These are phyloP conservation scores for Pythium sp. DNA, from an alignment of 352 stramenopile species.

Conservation along the genomic window DNA sequence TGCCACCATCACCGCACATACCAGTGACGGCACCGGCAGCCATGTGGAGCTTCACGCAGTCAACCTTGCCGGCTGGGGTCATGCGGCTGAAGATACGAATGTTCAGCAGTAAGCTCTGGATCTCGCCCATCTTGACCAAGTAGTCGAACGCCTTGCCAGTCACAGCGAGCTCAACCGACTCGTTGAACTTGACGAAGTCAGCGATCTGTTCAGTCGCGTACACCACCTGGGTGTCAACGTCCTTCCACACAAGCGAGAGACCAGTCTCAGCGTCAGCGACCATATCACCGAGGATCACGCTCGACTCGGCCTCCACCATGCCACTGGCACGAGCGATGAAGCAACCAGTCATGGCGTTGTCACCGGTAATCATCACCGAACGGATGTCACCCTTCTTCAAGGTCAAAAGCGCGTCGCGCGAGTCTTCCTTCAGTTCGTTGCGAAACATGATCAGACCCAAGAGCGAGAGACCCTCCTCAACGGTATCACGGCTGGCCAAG, in stretches of 20 bases:
- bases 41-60: conserved; percentile 76
- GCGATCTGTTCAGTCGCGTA: conserved; percentile 48
- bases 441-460: conserved; percentile 88
- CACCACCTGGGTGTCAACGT: conserved; percentile 55
- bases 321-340: conserved; percentile 71
- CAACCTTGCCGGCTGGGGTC: conserved; percentile 66
- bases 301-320: conserved; percentile 44
- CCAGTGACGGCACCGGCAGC: conserved; percentile 57
- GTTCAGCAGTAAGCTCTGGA: conserved; percentile 56
- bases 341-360: conserved; percentile 79
- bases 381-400: conserved; percentile 79
- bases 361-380: conserved; percentile 87
- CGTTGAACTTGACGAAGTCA: conserved; percentile 37
- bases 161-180: conserved; percentile 54
- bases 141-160: conserved; percentile 75
- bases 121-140: conserved; percentile 56
- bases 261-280: conserved; percentile 32
- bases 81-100: conserved; percentile 83
- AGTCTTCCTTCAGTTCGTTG: conserved; percentile 88
- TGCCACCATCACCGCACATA: conserved; percentile 87
- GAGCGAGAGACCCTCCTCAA: conserved; percentile 74
- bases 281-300: conserved; percentile 67
- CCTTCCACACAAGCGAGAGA: conserved; percentile 52
- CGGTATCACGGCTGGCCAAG: conserved; percentile 59
- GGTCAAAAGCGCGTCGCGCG: conserved; percentile 65